phyloP scores from a whole-genome alignment of 805 yeast genomes.

The Candida easanensis region DNA sequence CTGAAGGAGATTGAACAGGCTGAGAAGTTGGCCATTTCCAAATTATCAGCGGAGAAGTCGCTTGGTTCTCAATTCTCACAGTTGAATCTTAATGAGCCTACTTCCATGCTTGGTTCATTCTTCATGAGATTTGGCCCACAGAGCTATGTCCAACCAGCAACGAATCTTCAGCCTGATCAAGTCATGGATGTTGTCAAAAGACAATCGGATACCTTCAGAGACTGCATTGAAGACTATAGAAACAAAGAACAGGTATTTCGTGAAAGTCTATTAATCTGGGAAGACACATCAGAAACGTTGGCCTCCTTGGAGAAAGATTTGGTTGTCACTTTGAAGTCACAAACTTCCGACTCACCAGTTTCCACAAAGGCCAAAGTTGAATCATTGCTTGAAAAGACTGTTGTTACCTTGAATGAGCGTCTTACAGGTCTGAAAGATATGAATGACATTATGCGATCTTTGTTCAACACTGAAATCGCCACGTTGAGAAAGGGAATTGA shows the following conservation, averaged over 20 bases:
- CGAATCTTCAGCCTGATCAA: conserved; percentile 6
- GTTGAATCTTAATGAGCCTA: not conserved
- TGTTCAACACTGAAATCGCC: conserved; percentile 19
- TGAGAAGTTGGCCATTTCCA: conserved; percentile 35
- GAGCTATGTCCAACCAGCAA: conserved; percentile 7
- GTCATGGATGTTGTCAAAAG: conserved; percentile 21
- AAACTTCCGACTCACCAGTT: conserved; percentile 1
- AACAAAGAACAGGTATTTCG: conserved; percentile 13
- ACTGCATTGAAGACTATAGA: conserved; percentile 10
- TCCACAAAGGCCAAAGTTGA: conserved; percentile 13
- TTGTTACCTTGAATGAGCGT: conserved; percentile 13
- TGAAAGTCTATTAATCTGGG: conserved; percentile 24
- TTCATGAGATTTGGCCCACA: conserved; percentile 16
- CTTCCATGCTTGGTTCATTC: conserved; percentile 16
- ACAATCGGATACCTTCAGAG: conserved; percentile 22
- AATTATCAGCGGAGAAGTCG: conserved; percentile 30
- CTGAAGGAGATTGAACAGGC: conserved; percentile 36
- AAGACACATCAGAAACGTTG: conserved; percentile 16
- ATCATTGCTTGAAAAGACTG: conserved; percentile 2
- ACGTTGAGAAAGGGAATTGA: conserved; percentile 18
- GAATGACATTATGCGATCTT: conserved; percentile 14
- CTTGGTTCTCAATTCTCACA: conserved; percentile 4
- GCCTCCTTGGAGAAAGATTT: conserved; percentile 20
- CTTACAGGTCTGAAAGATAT: conserved; percentile 8
- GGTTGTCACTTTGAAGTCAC: conserved; percentile 17